Base-by-base conservation (phyloP, 78 protist genomes). In the Dictyostelium firmibasis region DNA sequence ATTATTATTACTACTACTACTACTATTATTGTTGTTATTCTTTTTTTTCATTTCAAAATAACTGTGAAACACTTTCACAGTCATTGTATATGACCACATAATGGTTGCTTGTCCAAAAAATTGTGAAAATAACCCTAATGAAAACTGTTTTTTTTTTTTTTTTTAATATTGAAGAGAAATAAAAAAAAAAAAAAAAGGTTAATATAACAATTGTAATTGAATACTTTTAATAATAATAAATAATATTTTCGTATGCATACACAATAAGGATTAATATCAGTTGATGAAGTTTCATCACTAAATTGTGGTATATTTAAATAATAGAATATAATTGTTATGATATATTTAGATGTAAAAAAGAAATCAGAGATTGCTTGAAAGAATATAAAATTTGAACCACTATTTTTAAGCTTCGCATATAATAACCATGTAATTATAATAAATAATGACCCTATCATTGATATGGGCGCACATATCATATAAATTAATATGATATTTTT, bases 71-170 rank as follows among this genome's bases (percentile, higher is more conserved):
- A 86, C 92, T 35, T 86, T 86, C 7, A 86, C 69, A 7, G 92
- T 86, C 92, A 86, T 86, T 67, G 79, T 76, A 41, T 76, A 86
- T 23, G 84, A 44, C 92, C 92, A 86, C 84, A 86, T 76, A 10
- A 86, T 83, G 3, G 92, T 86, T 33, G 92, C 92, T 67, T 76
- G 84, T 76, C 85, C 84, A 43, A 75, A 86, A 38, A 74, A 86
- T 69, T 86, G 92, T 23, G 84, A 74, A 29, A 27, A 86, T 62
- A 77, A 31, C 8, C 92, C 92, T 14, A 86, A 60, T 4, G 43
- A 31, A 60, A 86, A 86, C 38, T 79, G 16, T 57, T 50, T 50
- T 16, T 50, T 50, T 50, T 50, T 50, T 50, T 50, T 50, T 50
- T 50, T 50, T 50, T 50, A 44, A 44, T 44, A n/a, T n/a, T n/a